Percentiles rank a stretch among this genome's conserved stretches.
Evolutionary conservation across 2,329 filamentous ascomycete species (phyloP).

Genomic region (Botryosphaeria agaves): DNA sequence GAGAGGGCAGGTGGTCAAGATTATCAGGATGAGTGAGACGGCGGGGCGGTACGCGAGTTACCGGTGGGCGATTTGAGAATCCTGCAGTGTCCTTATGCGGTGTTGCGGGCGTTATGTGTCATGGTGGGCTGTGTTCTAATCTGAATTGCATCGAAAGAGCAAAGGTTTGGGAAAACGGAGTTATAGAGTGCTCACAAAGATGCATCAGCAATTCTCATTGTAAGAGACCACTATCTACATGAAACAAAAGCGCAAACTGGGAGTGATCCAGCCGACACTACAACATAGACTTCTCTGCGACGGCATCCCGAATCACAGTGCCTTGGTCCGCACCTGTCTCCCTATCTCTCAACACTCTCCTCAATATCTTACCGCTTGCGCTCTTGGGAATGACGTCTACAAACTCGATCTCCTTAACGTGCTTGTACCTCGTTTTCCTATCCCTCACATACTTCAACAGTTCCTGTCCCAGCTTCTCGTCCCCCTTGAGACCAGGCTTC

Average conservation of each 20-base stretch:
- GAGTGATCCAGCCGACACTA: too few relatives aligned
- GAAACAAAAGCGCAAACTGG: too few relatives aligned
- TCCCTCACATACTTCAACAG: slow-evolving; percentile 44
- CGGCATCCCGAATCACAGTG: slow-evolving; percentile 13
- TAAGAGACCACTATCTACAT: too few relatives aligned
- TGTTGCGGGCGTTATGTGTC: too few relatives aligned
- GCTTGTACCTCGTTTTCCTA: slow-evolving; percentile 53
- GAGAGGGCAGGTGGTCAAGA: slow-evolving; percentile 93
- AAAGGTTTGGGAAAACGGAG: too few relatives aligned
- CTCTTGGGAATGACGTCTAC: slow-evolving; percentile 55
- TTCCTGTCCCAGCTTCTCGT: slow-evolving; percentile 20
- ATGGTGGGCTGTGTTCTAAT: too few relatives aligned
- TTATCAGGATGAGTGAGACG: slow-evolving; percentile 88
- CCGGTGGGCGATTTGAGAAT: slow-evolving; percentile 40
- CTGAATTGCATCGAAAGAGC: too few relatives aligned
- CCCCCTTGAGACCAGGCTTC: slow-evolving; percentile 15
- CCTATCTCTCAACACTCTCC: slow-evolving; percentile 38
- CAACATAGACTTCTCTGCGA: slow-evolving; percentile 13
- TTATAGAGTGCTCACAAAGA: too few relatives aligned
- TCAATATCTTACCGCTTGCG: slow-evolving; percentile 56
- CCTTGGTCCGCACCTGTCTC: slow-evolving; percentile 16
- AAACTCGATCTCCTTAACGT: slow-evolving; percentile 47
- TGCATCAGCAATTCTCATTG: too few relatives aligned
- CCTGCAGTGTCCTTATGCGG: too few relatives aligned
- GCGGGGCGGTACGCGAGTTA: slow-evolving; percentile 95